Evolutionary conservation across 805 yeast species (phyloP).

Genomic region (Saturnispora besseyi): DNA sequence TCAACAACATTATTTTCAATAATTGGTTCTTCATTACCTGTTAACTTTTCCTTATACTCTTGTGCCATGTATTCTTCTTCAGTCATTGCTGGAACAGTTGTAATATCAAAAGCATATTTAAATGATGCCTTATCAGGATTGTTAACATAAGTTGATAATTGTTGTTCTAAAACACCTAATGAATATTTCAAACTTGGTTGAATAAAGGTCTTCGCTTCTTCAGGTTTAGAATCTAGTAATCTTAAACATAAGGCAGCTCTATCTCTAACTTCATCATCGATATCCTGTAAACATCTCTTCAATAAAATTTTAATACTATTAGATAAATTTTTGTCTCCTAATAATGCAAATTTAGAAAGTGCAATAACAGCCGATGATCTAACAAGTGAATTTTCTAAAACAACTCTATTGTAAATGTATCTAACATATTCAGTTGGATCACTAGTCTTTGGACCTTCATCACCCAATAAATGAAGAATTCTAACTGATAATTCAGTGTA

Average conservation of each 20-base stretch:
- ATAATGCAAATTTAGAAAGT: constrained; percentile 79
- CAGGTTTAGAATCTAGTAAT: constrained; percentile 40
- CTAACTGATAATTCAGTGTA: constrained; percentile 90
- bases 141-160: constrained; percentile 62
- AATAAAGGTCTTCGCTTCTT: constrained; percentile 42
- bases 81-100: constrained; percentile 53
- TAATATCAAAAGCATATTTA: constrained; percentile 58
- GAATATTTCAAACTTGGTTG: constrained; percentile 64
- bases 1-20: constrained; percentile 19
- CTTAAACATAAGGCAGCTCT: constrained; percentile 83
- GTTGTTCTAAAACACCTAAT: constrained; percentile 67
- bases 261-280: constrained; percentile 96
- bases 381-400: constrained; percentile 88
- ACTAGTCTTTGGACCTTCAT: constrained; percentile 82
- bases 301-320: constrained; percentile 67
- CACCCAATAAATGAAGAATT: constrained; percentile 83
- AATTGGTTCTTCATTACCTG: constrained; percentile 21
- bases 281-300: constrained; percentile 76
- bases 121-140: constrained; percentile 37
- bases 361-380: constrained; percentile 95
- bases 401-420: constrained; percentile 94
- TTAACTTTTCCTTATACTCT: constrained; percentile 47
- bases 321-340: constrained; percentile 57
- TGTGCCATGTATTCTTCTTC: constrained; percentile 62
- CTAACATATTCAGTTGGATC: constrained; percentile 88